Conservation (phyloP, 1,284 basidiomycete species). For the Rhodotorula sp. region DNA sequence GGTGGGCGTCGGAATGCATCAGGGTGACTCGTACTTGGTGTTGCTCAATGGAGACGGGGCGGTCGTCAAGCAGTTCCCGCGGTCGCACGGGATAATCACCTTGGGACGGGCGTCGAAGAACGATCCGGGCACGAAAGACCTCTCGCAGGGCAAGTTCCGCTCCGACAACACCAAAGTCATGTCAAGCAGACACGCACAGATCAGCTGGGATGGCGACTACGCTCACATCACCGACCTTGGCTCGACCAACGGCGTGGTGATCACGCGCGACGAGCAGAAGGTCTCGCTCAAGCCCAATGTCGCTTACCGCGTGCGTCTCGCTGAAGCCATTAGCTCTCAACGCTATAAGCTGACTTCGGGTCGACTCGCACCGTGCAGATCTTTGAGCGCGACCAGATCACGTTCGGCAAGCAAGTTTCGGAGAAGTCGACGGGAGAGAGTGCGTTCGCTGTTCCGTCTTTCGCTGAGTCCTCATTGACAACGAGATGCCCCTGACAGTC, state of each 20-base stretch:
- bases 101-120: slow-evolving; percentile 15
- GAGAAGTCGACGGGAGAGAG: background rate
- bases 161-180: slow-evolving; percentile 22
- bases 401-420: slow-evolving; percentile 14
- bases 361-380: background rate
- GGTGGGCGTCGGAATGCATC: background rate
- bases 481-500: too few relatives aligned
- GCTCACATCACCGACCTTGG: slow-evolving; percentile 11
- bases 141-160: slow-evolving; percentile 14
- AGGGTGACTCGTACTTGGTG: background rate
- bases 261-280: background rate
- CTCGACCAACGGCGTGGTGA: slow-evolving; percentile 18
- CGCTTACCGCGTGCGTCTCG: slow-evolving; percentile 3
- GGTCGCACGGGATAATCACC: background rate
- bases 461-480: too few relatives aligned
- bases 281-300: slow-evolving; percentile 1
- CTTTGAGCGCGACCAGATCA: slow-evolving; percentile 4
- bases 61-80: slow-evolving; percentile 11
- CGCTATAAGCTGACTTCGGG: background rate
- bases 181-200: slow-evolving; percentile 7
- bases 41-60: background rate
- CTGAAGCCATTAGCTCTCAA: background rate
- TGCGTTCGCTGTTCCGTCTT: background rate
- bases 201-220: slow-evolving; percentile 16
- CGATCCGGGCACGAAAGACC: slow-evolving; percentile 5